A percentile compares a stretch with the other conserved stretches of the same genome.
Evolutionary conservation across 139 green algal species (phyloP).

Genomic region (Micractinium sp.): DNA sequence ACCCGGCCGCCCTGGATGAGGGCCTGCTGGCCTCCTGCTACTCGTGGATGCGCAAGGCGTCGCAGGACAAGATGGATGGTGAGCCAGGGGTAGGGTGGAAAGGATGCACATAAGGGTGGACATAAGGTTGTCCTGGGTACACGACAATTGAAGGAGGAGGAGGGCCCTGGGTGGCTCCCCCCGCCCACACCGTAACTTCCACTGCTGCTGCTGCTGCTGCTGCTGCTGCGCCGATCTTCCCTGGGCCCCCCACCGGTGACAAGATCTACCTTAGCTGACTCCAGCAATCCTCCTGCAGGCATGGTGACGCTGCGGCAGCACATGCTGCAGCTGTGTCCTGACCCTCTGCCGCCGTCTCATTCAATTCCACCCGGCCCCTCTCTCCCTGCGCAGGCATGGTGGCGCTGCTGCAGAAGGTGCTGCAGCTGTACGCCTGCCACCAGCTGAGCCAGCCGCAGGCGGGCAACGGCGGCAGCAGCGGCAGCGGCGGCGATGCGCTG

Average conservation of each 20-base stretch:
- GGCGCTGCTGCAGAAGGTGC: conserved; percentile 82
- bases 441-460: conserved; percentile 49
- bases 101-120: no score
- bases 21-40: conserved; percentile 87
- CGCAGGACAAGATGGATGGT: conserved; percentile 77
- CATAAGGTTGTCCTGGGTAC: no score
- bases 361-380: not conserved
- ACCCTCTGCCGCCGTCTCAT: not conserved
- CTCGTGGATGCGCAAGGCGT: conserved; percentile 91
- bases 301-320: no score
- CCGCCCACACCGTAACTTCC: no score
- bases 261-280: no score
- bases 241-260: no score
- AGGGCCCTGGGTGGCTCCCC: no score
- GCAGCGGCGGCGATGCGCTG: conserved; percentile 11
- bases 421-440: conserved; percentile 88
- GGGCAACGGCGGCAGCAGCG: conserved; percentile 1
- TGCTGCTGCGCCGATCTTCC: no score
- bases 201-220: no score
- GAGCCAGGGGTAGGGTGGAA: not conserved
- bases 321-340: no score
- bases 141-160: no score
- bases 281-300: no score
- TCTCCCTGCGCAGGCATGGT: conserved; percentile 68
- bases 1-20: conserved; percentile 59